Base-by-base conservation (phyloP, 176 grass and related monocot genomes). In the Zea luxurians region DNA sequence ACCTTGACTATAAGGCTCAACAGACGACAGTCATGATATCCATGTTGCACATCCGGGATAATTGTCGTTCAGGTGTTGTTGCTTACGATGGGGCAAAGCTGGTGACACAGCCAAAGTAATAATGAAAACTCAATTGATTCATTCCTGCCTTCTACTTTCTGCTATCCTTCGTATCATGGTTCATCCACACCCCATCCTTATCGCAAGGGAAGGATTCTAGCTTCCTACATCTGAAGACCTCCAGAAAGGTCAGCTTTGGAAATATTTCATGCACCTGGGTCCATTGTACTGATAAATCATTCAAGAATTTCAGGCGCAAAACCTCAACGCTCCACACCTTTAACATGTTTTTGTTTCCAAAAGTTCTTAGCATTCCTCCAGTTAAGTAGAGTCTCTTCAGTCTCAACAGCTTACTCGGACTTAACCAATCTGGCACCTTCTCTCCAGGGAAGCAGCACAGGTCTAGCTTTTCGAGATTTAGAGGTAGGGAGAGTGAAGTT, bases 381-480 rank as follows among this genome's bases (percentile, higher is more conserved):
- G 87, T 83, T 18, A 96, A 82, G 52, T 97, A 92, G 71, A 97
- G 70, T 41, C 55, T 90, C 62, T 84, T 88, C 48, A 97, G 48
- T 37, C 34, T 44, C 11, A 2, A 6, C 27, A 97, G 70, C 68
- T 78, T 81, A 61, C 16, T 38, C 0, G 83, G 88, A 16, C 16
- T 78, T 12, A 92, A 83, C 90, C 90, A 97, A 4, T 40, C 12
- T 12, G 83, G 93, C 3, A 84, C 64, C 62, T 73, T 61, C n/a
- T 64, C 48, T 37, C 63, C 84, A 68, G 83, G 80, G 52, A 90
- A 89, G 80, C 88, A 92, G 37, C 85, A 58, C 9, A 92, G 77
- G 50, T 92, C 93, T 37, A 92, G 80, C 69, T 92, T 97, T 70
- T 86, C 63, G 0, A 92, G 71, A 35, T 61, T 59, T 12, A 10